A percentile compares a stretch with the other conserved stretches of the same genome.
These are phyloP conservation scores for Venturia effusa DNA, from an alignment of 2,329 filamentous ascomycete species.

Conservation along the genomic window DNA sequence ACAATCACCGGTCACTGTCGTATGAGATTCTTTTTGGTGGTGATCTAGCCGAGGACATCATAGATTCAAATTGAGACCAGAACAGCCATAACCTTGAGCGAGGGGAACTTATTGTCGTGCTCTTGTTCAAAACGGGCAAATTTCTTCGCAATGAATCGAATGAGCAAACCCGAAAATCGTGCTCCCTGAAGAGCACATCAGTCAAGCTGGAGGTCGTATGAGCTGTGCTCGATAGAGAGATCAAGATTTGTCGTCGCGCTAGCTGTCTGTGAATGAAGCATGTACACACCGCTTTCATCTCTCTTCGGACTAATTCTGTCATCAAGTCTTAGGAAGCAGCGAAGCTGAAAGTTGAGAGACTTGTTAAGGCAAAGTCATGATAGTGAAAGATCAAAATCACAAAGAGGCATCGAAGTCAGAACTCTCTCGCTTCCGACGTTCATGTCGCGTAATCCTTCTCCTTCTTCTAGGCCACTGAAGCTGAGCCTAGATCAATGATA, in stretches of 20 bases:
- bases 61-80: not conserved
- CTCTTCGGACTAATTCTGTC: not conserved
- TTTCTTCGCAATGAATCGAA: not conserved
- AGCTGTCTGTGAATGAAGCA: not conserved
- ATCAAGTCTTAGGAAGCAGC: not conserved
- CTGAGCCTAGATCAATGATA: not conserved
- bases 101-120: not conserved
- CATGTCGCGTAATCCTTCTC: not conserved
- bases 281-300: not conserved
- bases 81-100: not conserved
- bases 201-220: not conserved
- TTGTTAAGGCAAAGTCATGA: not conserved
- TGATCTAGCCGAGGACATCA: not conserved
- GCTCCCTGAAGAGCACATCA: not conserved
- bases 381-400: not conserved
- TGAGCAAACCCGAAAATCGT: not conserved
- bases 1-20: not conserved
- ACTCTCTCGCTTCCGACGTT: not conserved
- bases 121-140: not conserved
- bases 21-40: not conserved
- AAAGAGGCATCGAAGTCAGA: not conserved
- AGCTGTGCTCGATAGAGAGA: not conserved
- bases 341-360: not conserved
- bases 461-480: not conserved
- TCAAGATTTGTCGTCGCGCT: not conserved